Evolutionary conservation across 345 rosid species (phyloP).

Genomic region (Salix udensis): DNA sequence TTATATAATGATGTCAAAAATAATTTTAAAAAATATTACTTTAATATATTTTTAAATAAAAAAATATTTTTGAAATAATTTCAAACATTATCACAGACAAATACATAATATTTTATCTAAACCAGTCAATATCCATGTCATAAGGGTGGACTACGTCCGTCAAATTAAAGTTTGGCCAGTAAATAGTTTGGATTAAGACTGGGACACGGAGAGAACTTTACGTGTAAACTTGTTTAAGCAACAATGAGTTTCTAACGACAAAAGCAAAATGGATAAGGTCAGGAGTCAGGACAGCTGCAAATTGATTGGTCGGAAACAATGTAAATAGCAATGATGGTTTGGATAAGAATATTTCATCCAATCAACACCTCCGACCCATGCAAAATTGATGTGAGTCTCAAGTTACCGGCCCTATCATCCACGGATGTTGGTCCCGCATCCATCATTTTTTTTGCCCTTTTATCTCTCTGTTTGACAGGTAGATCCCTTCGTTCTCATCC

Average conservation of each 20-base stretch:
- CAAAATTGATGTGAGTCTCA: not conserved
- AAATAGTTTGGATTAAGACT: not conserved
- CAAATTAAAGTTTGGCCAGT: not conserved
- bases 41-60: no score
- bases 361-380: not conserved
- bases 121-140: not conserved
- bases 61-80: no score
- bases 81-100: no score
- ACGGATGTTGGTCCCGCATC: not conserved
- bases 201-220: not conserved
- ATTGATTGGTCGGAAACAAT: not conserved
- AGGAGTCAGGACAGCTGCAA: not conserved
- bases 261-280: not conserved
- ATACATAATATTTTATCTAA: no score
- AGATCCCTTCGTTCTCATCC: conserved; percentile 6
- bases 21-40: no score
- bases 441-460: not conserved
- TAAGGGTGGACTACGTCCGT: not conserved
- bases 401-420: not conserved
- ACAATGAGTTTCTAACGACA: not conserved
- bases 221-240: not conserved
- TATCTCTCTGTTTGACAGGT: not conserved
- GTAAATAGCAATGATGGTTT: not conserved
- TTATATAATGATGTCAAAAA: no score
- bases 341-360: conserved; percentile 17